Evolutionary conservation across 1,284 basidiomycete genomes (phyloP), one percentile per base, ranked within the genome.

Genomic region (Sporisorium exsertum): DNA sequence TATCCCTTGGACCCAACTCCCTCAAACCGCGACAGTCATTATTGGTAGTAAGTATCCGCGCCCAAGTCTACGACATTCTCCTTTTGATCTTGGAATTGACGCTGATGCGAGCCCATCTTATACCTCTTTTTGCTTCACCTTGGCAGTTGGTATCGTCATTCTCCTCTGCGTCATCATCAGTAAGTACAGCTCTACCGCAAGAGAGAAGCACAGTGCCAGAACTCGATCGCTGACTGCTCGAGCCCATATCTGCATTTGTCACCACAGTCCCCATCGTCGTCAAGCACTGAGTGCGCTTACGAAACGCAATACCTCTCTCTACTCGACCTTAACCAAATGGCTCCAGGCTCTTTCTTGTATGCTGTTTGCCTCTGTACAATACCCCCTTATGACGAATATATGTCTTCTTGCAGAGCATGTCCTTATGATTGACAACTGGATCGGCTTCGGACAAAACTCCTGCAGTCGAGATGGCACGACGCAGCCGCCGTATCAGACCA

Each of bases 111-210:
- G 12, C 20, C 46, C 22, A 15, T 37, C 29, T 6, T 24, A n/a
- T n/a, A 29, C 29, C 24, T 43, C 15, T 46, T 18, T 26, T 16
- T 20, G 24, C 26, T 29, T 32, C 15, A 5, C 18, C 6, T 37
- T 29, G 18, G 56, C 65, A 69, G 72, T 84, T 37, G 84, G 82
- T 46, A 84, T 85, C 66, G 63, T 85, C 64, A 81, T 82, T 58
- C 64, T 85, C 24, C 78, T 85, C 46, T 80, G 79, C 65, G 73
- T 85, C 49, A 85, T 85, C 70, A 82, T 85, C 75, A 81, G 80
- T 83, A 53, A 78, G 81, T 81, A 42, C 37, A 20, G 37, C 3
- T 13, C 16, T 16, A 40, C 13, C 7, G 22, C 9, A 2, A 18
- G 16, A 47, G 15, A 32, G 9, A 40, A 16, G 15, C 18, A 13